phyloP scores from a whole-genome alignment of 179 eudicot genomes.

The Kewa caespitosa region DNA sequence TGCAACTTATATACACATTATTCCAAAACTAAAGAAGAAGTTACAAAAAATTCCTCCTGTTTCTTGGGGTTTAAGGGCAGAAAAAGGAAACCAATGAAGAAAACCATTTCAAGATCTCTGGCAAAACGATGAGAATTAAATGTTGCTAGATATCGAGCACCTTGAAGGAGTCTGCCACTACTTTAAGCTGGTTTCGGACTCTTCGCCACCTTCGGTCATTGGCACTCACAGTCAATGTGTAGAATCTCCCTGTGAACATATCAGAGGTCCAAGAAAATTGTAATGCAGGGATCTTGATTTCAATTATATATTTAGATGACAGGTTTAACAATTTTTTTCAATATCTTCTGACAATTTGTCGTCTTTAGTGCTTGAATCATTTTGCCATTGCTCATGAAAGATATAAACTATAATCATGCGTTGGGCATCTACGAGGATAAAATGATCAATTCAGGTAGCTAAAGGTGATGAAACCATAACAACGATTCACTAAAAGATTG shows the following conservation, averaged over 20 bases:
- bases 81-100: background rate
- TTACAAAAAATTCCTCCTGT: too few relatives aligned
- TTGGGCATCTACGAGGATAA: too few relatives aligned
- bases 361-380: too few relatives aligned
- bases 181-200: constrained; percentile 68
- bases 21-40: background rate
- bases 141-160: constrained; percentile 57
- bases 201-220: constrained; percentile 79
- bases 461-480: too few relatives aligned
- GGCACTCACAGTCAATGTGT: constrained; percentile 78
- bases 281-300: background rate
- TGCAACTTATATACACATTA: background rate
- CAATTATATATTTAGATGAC: too few relatives aligned
- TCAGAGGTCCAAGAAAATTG: background rate
- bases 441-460: too few relatives aligned
- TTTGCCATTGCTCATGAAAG: too few relatives aligned
- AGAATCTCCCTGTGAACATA: constrained; percentile 63
- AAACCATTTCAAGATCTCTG: background rate
- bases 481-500: too few relatives aligned
- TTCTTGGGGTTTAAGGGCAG: background rate
- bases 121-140: background rate
- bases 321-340: background rate
- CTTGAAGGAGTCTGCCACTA: constrained; percentile 82
- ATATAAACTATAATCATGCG: too few relatives aligned
- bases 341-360: too few relatives aligned